Evolutionary conservation across 371 early-diverging fungal genomes (phyloP), one percentile per base, ranked within the genome.

Genomic region (Nosema muscidifuracis): DNA sequence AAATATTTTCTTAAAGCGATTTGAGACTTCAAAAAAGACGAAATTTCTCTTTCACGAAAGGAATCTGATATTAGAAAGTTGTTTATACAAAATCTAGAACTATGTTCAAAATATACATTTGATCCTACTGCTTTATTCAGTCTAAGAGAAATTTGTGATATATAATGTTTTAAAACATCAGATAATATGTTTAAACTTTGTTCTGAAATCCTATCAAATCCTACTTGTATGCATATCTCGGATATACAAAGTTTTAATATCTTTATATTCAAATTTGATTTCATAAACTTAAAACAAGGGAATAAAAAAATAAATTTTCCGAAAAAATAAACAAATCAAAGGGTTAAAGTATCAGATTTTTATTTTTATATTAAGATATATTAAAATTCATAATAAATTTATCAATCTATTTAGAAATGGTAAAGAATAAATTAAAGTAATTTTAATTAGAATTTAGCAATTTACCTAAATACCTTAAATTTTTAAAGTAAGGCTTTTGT

Each of bases 161-260:
- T 70, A 58, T 77, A 77, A 55, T 66, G 53, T 20, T 40, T 53
- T 28, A 77, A 34, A n/a, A 80, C 22, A 36, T 80, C 77, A 16
- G 65, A 44, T 18, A 77, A 20, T n/a, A 75, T 58, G 58, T 74
- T 71, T 15, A 80, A 34, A 43, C 77, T 55, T 26, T 77, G 65
- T 44, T 74, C 75, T 12, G 75, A 66, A 20, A 57, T 58, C 51
- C 51, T 73, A n/a, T 80, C 80, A 70, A 80, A 80, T 30, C 80
- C 80, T 22, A 61, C 24, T 56, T 80, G 80, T 24, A 75, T 22
- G 22, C 78, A 44, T 18, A 77, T 47, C 60, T 80, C 77, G 0
- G 66, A 65, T 18, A 65, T 43, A 1, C 67, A 64, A 13, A 77
- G 51, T 42, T 63, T 72, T 34, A 77, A 26, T 24, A 80, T 67